Evolutionary conservation across 2,329 filamentous ascomycete species (phyloP), one percentile per base, ranked within the genome.

Genomic region (Fusarium staphyleae): DNA sequence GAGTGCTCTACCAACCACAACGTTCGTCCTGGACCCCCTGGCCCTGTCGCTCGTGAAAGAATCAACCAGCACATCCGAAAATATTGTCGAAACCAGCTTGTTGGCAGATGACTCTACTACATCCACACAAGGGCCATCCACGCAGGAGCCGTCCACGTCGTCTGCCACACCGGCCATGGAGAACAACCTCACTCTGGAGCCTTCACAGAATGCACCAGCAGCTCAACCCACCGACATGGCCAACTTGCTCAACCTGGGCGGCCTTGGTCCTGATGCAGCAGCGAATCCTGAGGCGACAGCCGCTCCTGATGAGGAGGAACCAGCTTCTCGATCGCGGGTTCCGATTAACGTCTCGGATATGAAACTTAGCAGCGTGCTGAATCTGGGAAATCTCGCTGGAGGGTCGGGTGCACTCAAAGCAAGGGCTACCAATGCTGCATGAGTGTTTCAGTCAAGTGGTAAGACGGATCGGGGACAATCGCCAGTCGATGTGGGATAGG

Each of bases 341-440:
- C 56, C 66, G 1, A 72, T 79, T 50, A 69, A 79, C 54, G 52
- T 79, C 8, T 74, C 70, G 26, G 75, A 74, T 8, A 50, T 80
- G 52, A 71, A 68, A 6, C 67, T 81, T 40, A 76, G 70, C 60
- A 81, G 75, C 50, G 66, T 72, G 37, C 66, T 81, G 34, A 70
- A 77, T 42, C 67, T 82, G 10, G 79, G 79, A 24, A 79, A 75
- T 48, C 65, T 81, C 41, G 62, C 37, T 3, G 56, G 55, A 29
- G 52, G 53, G 6, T 30, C 41, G 5, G 52, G 53, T 3, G 32
- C 39, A 3, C 43, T 65, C 18, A 52, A 55, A 19, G 57, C 60
- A 34, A 52, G 62, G 26, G 64, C 64, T 4, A 65, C 61, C 1
- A 40, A 37, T n/a, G 14, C 34, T 35, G 35, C 52, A 36, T 63